A percentile compares a stretch with the other conserved stretches of the same genome.
phyloP scores from a whole-genome alignment of 192 early-diverging fungal species.

The Geranomyces variabilis region DNA sequence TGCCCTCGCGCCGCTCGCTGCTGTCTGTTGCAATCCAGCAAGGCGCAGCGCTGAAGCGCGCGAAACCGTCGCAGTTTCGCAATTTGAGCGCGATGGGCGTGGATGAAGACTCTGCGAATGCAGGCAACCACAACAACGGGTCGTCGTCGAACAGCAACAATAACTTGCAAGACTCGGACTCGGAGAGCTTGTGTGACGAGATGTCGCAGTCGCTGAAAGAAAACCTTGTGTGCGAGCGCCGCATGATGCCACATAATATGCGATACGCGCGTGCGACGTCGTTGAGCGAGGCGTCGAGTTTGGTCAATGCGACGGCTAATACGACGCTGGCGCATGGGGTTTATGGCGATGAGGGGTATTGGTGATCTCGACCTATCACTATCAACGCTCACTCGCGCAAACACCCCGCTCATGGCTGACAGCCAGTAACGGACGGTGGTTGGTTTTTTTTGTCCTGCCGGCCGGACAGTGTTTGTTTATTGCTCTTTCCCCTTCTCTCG shows the following conservation, averaged over 20 bases:
- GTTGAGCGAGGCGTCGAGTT: too few relatives aligned
- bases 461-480: neutral
- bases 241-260: slow-evolving; percentile 30
- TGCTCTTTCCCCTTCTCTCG: neutral
- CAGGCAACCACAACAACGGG: neutral
- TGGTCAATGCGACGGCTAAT: neutral
- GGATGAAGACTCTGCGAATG: neutral
- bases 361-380: neutral
- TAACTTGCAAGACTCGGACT: neutral
- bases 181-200: slow-evolving; percentile 14
- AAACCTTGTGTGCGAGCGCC: slow-evolving; percentile 28
- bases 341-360: neutral
- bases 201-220: slow-evolving; percentile 21
- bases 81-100: slow-evolving; percentile 20
- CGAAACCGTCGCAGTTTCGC: slow-evolving; percentile 27
- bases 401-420: too few relatives aligned
- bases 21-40: slow-evolving; percentile 23
- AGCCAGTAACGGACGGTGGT: too few relatives aligned
- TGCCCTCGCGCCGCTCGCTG: slow-evolving; percentile 14
- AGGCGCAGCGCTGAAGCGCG: slow-evolving; percentile 21
- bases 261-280: slow-evolving; percentile 18
- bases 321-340: neutral
- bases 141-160: neutral
- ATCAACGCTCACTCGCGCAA: too few relatives aligned
- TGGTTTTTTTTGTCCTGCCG: too few relatives aligned